Evolutionary conservation across 2,329 filamentous ascomycete genomes (phyloP).

Genomic region (Hymenoscyphus infarciens): DNA sequence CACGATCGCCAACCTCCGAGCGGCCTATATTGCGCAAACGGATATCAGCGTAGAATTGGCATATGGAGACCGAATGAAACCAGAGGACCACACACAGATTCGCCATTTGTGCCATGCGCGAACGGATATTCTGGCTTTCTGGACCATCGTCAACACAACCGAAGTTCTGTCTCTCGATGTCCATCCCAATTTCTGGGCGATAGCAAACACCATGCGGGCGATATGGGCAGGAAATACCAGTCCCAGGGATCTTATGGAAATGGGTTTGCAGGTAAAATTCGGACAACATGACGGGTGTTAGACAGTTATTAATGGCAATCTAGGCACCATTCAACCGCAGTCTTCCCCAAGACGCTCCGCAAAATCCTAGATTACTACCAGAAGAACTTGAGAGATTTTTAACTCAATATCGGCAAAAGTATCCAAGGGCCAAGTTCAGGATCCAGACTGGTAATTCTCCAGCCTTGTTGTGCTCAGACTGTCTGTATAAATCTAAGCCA

Average conservation of each 20-base stretch:
- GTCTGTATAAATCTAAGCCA: too few species aligned
- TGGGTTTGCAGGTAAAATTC: not conserved
- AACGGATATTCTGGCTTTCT: slow-evolving; percentile 13
- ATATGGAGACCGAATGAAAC: not conserved
- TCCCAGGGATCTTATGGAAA: not conserved
- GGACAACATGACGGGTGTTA: too few species aligned
- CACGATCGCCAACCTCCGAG: not conserved
- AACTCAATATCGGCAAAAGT: too few species aligned
- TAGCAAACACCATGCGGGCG: not conserved
- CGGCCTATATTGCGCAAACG: not conserved
- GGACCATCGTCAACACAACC: slow-evolving; percentile 18
- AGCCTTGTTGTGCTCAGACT: too few species aligned
- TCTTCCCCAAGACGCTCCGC: too few species aligned
- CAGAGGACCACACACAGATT: slow-evolving; percentile 9
- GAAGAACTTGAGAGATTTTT: too few species aligned
- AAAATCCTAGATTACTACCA: too few species aligned
- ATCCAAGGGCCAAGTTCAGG: too few species aligned
- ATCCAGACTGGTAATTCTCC: too few species aligned
- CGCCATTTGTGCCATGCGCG: slow-evolving; percentile 4
- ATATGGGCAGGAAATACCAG: not conserved
- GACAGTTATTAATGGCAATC: too few species aligned
- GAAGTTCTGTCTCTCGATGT: slow-evolving; percentile 6
- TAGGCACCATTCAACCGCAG: too few species aligned
- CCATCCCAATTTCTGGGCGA: slow-evolving; percentile 2
- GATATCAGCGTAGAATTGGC: not conserved